Conservation (phyloP, 176 grass and related monocot genomes). For the Carex pumila region DNA sequence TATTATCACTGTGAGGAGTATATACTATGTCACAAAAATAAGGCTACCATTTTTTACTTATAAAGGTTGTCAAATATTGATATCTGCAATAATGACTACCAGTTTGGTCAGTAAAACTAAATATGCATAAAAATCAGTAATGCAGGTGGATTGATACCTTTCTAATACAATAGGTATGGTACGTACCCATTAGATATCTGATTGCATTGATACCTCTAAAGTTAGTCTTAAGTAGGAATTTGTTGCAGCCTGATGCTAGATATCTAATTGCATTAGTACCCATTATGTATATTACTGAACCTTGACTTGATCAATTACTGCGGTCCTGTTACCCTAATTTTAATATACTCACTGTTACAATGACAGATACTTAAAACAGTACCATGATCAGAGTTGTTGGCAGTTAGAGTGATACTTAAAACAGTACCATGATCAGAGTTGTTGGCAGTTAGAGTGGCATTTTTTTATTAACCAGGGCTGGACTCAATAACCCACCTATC, state of each 20-base stretch:
- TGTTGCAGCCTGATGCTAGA: too few relatives aligned
- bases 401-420: not conserved
- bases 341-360: not conserved
- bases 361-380: not conserved
- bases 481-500: not conserved
- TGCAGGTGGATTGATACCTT: not conserved
- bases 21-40: not conserved
- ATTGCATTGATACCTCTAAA: too few relatives aligned
- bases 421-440: not conserved
- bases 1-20: conserved; percentile 63
- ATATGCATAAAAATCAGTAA: not conserved
- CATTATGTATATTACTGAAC: not conserved
- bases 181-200: not conserved
- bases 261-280: too few relatives aligned
- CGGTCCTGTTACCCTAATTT: not conserved
- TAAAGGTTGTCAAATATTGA: not conserved
- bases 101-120: not conserved
- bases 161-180: not conserved
- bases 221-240: too few relatives aligned
- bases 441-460: not conserved
- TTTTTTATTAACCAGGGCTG: not conserved
- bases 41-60: not conserved
- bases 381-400: not conserved
- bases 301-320: not conserved
- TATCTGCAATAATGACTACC: not conserved